A percentile compares a stretch with the other conserved stretches of the same genome.
These are phyloP conservation scores for Candida sp. DNA, from an alignment of 1,139 yeast genomes.

Conservation along the genomic window DNA sequence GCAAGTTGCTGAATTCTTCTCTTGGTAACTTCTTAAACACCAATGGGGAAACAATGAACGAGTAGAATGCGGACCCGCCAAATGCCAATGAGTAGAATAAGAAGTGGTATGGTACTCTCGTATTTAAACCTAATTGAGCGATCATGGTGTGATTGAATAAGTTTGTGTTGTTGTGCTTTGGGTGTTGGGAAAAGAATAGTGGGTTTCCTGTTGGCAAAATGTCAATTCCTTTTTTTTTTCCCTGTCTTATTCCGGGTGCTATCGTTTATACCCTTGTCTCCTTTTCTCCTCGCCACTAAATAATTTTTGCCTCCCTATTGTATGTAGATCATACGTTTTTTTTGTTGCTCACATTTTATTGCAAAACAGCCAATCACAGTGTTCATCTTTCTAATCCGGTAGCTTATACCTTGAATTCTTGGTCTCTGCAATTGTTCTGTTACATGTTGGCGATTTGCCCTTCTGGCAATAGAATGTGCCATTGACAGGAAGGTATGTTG, in stretches of 20 bases:
- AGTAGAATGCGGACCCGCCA: conserved; percentile 88
- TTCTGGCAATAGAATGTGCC: conserved; percentile 34
- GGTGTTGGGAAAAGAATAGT: not conserved
- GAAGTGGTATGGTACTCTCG: conserved; percentile 40
- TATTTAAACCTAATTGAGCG: conserved; percentile 30
- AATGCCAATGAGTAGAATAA: conserved; percentile 49
- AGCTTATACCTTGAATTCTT: conserved; percentile 26
- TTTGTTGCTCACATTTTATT: not conserved
- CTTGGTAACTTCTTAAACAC: conserved; percentile 81
- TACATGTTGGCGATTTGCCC: conserved; percentile 33
- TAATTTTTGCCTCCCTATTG: not conserved
- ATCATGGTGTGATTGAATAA: conserved; percentile 12
- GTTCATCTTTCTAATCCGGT: conserved; percentile 8
- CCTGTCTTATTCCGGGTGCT: not conserved
- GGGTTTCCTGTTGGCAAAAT: not conserved
- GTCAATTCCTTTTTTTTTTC: not conserved
- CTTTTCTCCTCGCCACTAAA: not conserved
- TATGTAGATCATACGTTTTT: not conserved
- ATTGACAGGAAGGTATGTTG: conserved; percentile 31
- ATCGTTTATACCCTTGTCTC: not conserved
- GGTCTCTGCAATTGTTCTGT: conserved; percentile 26
- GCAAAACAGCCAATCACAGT: not conserved
- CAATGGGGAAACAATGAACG: conserved; percentile 81
- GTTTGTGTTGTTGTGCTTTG: not conserved
- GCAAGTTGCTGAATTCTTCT: conserved; percentile 79